phyloP scores from a whole-genome alignment of 176 grass and related monocot genomes.

The Phoenix dactylifera region DNA sequence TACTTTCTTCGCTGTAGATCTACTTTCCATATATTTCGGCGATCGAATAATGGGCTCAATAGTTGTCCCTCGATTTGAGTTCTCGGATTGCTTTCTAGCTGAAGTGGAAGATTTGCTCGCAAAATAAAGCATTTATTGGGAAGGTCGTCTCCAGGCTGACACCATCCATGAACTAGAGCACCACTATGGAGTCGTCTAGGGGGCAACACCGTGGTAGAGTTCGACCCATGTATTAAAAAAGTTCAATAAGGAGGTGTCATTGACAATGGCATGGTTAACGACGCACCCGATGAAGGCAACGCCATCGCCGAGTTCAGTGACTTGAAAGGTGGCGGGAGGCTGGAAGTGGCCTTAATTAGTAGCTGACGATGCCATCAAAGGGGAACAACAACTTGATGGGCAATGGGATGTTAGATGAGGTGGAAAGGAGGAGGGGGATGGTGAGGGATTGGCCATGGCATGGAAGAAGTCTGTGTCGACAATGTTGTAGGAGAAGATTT shows the following conservation, averaged over 20 bases:
- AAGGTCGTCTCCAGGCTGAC: background rate
- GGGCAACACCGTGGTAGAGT: background rate
- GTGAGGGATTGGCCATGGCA: background rate
- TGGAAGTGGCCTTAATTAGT: background rate
- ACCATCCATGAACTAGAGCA: background rate
- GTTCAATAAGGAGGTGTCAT: constrained; percentile 7
- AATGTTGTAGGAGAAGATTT: background rate
- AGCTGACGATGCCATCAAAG: constrained; percentile 2
- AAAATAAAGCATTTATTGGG: background rate
- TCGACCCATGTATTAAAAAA: constrained; percentile 4
- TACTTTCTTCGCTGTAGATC: background rate
- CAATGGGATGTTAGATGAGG: background rate
- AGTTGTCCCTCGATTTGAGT: background rate
- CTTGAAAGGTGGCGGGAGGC: background rate
- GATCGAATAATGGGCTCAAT: no score
- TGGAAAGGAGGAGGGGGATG: background rate
- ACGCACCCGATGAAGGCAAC: background rate
- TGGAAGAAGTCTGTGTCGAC: background rate
- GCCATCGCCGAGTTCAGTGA: background rate
- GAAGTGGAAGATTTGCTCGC: constrained; percentile 3
- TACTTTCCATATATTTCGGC: background rate
- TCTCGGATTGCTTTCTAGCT: background rate
- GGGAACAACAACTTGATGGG: constrained; percentile 2
- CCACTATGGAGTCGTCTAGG: background rate
- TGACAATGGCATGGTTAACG: background rate